These are phyloP conservation scores for Globisporangium polare DNA, from an alignment of 352 stramenopile genomes.

Conservation along the genomic window DNA sequence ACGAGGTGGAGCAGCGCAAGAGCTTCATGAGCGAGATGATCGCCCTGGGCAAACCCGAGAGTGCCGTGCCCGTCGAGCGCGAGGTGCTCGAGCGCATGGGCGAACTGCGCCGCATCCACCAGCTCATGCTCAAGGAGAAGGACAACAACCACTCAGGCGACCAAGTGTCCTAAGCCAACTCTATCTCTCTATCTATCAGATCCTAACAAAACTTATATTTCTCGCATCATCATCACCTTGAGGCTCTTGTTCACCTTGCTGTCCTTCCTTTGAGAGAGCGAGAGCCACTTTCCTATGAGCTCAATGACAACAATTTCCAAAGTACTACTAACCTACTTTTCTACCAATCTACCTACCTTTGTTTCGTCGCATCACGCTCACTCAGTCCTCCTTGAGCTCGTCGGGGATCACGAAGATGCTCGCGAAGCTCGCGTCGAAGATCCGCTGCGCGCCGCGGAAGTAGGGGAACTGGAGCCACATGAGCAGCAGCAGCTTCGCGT, in stretches of 20 bases:
- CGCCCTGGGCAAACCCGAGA: constrained; percentile 36
- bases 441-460: constrained; percentile 77
- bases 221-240: neutral
- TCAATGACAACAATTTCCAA: neutral
- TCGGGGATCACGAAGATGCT: constrained; percentile 67
- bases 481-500: constrained; percentile 77
- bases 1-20: constrained; percentile 63
- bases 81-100: constrained; percentile 61
- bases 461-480: constrained; percentile 91
- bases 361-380: neutral
- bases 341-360: neutral
- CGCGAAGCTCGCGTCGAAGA: constrained; percentile 74
- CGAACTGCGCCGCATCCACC: constrained; percentile 60
- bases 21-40: constrained; percentile 67
- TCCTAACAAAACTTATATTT: constrained; percentile 1
- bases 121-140: constrained; percentile 52
- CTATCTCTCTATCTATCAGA: neutral
- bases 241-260: neutral
- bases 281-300: neutral
- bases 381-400: constrained; percentile 32
- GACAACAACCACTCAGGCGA: constrained; percentile 14
- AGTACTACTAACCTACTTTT: neutral
- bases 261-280: constrained; percentile 1
- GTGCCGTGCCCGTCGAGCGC: constrained; percentile 41
- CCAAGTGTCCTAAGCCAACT: neutral